Percentiles rank a stretch among this genome's conserved stretches.
phyloP scores from a whole-genome alignment of 225 moss, liverwort and hornwort species.

The Polytrichum commune region DNA sequence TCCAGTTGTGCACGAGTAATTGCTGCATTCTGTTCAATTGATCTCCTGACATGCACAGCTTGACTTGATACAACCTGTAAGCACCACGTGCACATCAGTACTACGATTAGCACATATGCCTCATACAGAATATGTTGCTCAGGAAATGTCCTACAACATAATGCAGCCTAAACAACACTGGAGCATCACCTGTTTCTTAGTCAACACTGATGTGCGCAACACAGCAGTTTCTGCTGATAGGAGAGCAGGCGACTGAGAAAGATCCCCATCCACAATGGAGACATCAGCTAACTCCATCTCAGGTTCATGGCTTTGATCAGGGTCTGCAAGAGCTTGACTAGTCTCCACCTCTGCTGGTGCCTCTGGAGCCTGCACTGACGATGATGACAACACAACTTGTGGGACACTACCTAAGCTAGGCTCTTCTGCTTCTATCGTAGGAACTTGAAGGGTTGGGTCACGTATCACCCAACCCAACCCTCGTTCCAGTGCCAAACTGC shows the following conservation, averaged over 20 bases:
- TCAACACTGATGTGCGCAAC: constrained; percentile 8
- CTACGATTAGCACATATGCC: neutral
- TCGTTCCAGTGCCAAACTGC: constrained; percentile 24
- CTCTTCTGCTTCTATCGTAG: constrained; percentile 10
- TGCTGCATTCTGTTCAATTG: constrained; percentile 14
- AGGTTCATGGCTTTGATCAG: constrained; percentile 16
- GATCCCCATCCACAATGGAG: neutral
- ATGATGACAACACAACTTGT: constrained; percentile 7
- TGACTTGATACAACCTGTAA: constrained; percentile 28
- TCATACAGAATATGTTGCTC: too few species aligned
- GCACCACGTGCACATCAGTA: constrained; percentile 16
- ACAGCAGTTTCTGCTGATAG: constrained; percentile 8
- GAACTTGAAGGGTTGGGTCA: constrained; percentile 11
- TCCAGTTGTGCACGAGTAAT: constrained; percentile 15
- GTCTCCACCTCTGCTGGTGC: constrained; percentile 1
- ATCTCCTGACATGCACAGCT: constrained; percentile 12
- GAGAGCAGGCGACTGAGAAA: constrained; percentile 12
- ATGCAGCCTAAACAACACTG: neutral
- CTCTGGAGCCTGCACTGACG: constrained; percentile 7
- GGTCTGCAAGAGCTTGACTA: constrained; percentile 6
- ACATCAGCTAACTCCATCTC: neutral
- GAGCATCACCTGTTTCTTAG: constrained; percentile 26
- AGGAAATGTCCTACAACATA: too few species aligned
- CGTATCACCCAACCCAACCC: constrained; percentile 49
- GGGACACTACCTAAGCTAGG: constrained; percentile 1